A percentile compares a stretch with the other conserved stretches of the same genome.
phyloP scores from a whole-genome alignment of 306 rosid species.

The Rosa chinensis region DNA sequence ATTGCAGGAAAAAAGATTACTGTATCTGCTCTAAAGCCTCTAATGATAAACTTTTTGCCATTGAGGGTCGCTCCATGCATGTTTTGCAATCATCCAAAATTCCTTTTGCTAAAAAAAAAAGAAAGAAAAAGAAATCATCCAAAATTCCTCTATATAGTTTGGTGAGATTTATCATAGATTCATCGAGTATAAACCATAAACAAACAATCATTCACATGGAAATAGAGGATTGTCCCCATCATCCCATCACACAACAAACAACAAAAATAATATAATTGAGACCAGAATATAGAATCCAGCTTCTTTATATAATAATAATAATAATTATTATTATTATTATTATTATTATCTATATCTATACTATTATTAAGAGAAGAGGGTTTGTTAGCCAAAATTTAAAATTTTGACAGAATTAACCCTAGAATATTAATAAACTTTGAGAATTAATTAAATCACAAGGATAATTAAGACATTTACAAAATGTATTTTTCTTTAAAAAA shows the following conservation, averaged over 20 bases:
- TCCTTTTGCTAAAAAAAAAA: too few species aligned
- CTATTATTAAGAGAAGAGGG: too few species aligned
- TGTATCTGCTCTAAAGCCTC: background rate
- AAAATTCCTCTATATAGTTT: background rate
- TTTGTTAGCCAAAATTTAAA: too few species aligned
- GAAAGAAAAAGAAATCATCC: too few species aligned
- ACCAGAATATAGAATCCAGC: conserved; percentile 27
- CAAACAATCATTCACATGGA: background rate
- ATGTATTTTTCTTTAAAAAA: too few species aligned
- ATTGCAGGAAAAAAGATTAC: too few species aligned
- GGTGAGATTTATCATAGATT: background rate
- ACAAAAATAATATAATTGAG: background rate
- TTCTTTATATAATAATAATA: background rate
- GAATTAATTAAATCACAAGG: too few species aligned
- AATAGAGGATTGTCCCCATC: background rate
- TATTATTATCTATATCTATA: too few species aligned
- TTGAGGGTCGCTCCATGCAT: background rate
- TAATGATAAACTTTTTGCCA: background rate
- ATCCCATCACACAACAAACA: background rate
- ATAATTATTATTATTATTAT: background rate
- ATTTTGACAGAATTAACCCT: too few species aligned
- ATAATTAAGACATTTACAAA: too few species aligned
- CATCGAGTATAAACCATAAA: background rate
- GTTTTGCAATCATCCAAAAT: background rate
- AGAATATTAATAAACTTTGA: too few species aligned